Evolutionary conservation across 768 basidiomycete genomes (phyloP), one percentile per base, ranked within the genome.

Genomic region (Rhodotorula taiwanensis): DNA sequence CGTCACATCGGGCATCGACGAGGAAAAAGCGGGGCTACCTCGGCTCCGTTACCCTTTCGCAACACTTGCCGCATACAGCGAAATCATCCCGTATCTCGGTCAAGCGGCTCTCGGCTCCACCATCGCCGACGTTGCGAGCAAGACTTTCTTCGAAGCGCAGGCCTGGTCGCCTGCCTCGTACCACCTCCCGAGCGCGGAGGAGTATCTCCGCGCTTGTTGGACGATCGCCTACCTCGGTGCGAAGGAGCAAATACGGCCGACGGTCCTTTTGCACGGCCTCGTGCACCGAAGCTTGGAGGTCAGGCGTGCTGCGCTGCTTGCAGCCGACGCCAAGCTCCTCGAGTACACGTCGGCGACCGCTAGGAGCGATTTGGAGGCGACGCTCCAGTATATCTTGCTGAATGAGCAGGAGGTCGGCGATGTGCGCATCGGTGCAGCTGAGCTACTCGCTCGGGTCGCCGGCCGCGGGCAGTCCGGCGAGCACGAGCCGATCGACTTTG

Each of bases 171-270:
- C 36, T 6, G 33, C 43, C 2, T 16, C 55, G 21, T 48, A 31
- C 41, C 63, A 65, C 54, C 63, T 69, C 4, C 67, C 67, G 0
- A 43, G 57, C 13, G 60, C 63, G 0, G 63, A 69, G 28, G 64
- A 64, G 23, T 60, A 51, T 39, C 63, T 49, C n/a, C 34, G 49
- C n/a, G 52, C 57, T 5, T 43, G 48, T 33, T 69, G 64, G 64
- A 36, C 45, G 27, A 55, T 56, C 25, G 43, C 52, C 2, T 52
- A 34, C 36, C 36, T 27, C 49, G 6, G n/a, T n/a, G n/a, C n/a
- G 63, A 49, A 21, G 42, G 52, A 16, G 25, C 41, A 8, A 15
- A 16, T 8, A 9, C 47, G 2, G 10, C 18, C 36, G 42, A 39
- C 5, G 31, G 42, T 21, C 21, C 45, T 41, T 16, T 42, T 18